Conservation (phyloP, 805 yeast species). For the Wickerhamomyces kurtzmanii region DNA sequence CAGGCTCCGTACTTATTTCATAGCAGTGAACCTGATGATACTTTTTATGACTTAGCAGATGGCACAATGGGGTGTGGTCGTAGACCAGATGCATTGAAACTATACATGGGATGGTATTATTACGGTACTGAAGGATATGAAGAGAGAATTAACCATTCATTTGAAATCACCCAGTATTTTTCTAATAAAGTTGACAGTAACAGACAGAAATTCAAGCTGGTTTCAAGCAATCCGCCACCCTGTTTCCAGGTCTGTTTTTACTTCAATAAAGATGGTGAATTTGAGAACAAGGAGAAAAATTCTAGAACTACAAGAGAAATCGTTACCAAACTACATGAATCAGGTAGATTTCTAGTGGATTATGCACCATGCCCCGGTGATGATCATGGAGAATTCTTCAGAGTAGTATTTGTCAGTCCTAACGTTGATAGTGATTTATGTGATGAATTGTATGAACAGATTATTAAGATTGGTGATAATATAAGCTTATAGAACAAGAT, state of each 20-base stretch:
- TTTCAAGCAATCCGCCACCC: slow-evolving; percentile 53
- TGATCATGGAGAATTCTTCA: slow-evolving; percentile 65
- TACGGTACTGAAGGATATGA: slow-evolving; percentile 64
- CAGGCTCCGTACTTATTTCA: slow-evolving; percentile 80
- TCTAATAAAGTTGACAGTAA: slow-evolving; percentile 27
- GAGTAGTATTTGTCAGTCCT: slow-evolving; percentile 79
- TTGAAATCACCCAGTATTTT: slow-evolving; percentile 52
- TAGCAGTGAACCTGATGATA: slow-evolving; percentile 37
- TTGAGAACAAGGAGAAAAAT: slow-evolving; percentile 23
- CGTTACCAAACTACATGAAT: slow-evolving; percentile 45
- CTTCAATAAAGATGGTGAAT: slow-evolving; percentile 37
- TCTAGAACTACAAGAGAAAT: slow-evolving; percentile 53
- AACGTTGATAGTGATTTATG: slow-evolving; percentile 30
- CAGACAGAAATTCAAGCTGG: slow-evolving; percentile 39
- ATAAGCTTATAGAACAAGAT: too few species aligned
- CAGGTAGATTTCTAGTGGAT: slow-evolving; percentile 67
- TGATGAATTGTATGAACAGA: slow-evolving; percentile 32
- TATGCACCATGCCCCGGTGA: slow-evolving; percentile 63
- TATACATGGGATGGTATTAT: slow-evolving; percentile 74
- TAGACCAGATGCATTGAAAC: slow-evolving; percentile 70
- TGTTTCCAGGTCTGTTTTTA: slow-evolving; percentile 82
- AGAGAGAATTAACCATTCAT: slow-evolving; percentile 65
- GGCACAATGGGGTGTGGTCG: slow-evolving; percentile 93
- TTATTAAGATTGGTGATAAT: slow-evolving; percentile 24
- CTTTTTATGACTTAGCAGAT: slow-evolving; percentile 66